Conservation (phyloP, 495 filamentous ascomycete genomes). For the Penicillium coffeae region DNA sequence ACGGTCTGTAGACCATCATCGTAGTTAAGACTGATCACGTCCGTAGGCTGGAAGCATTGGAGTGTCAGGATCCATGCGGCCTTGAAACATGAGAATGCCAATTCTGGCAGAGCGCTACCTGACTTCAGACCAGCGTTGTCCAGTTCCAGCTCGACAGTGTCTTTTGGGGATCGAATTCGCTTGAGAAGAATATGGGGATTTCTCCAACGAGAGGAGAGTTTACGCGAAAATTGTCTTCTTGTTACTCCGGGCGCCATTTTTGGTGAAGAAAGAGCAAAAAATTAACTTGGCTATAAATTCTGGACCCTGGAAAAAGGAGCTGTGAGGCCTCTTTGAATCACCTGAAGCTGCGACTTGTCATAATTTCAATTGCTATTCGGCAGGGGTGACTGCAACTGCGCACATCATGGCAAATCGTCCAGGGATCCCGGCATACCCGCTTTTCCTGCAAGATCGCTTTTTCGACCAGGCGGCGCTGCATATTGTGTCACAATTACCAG, state of each 20-base stretch:
- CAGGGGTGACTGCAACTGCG: too few relatives aligned
- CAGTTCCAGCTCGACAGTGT: background rate
- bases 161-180: background rate
- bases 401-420: too few relatives aligned
- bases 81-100: background rate
- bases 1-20: background rate
- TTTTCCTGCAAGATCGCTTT: too few relatives aligned
- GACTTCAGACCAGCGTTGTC: background rate
- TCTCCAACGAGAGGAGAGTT: background rate
- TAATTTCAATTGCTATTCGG: too few relatives aligned
- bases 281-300: too few relatives aligned
- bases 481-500: background rate
- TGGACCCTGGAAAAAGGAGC: too few relatives aligned
- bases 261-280: too few relatives aligned
- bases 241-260: background rate
- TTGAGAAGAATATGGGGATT: background rate
- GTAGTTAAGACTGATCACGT: background rate
- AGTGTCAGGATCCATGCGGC: background rate
- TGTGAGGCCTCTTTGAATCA: too few relatives aligned
- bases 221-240: background rate
- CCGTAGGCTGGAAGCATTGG: background rate
- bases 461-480: background rate
- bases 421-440: too few relatives aligned
- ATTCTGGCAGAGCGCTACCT: background rate
- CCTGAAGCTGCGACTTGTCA: too few relatives aligned